Evolutionary conservation across 2,329 filamentous ascomycete genomes (phyloP).

Genomic region (Colletotrichum lindemuthianum): DNA sequence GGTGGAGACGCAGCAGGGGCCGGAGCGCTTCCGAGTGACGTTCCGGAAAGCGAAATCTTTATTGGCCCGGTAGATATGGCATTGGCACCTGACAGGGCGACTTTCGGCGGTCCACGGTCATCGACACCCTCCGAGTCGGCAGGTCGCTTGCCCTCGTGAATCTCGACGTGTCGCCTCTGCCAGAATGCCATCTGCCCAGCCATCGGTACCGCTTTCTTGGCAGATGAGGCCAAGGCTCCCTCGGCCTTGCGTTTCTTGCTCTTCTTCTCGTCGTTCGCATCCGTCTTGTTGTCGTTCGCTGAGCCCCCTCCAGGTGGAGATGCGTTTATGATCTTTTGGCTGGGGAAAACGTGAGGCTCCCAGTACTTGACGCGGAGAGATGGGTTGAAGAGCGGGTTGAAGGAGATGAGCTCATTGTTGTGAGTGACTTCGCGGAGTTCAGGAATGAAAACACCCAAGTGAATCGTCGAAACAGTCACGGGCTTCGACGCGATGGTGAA

Average conservation of each 20-base stretch:
- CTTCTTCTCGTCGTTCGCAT: conserved; percentile 47
- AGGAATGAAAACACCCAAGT: conserved; percentile 86
- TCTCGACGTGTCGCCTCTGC: conserved; percentile 56
- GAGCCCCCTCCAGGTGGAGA: conserved; percentile 55
- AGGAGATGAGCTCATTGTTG: conserved; percentile 71
- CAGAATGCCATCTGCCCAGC: conserved; percentile 56
- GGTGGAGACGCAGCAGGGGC: neutral
- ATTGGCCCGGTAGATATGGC: conserved; percentile 37
- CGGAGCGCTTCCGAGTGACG: conserved; percentile 14
- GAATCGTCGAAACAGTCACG: conserved; percentile 78
- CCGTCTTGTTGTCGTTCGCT: conserved; percentile 49
- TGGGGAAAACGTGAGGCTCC: conserved; percentile 78
- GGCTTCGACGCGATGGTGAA: conserved; percentile 82
- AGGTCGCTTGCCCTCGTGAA: conserved; percentile 42
- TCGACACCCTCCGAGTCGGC: conserved; percentile 6
- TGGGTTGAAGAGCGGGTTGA: conserved; percentile 76
- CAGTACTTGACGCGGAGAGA: conserved; percentile 78
- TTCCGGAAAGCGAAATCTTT: conserved; percentile 45
- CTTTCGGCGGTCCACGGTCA: conserved; percentile 36
- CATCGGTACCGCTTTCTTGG: conserved; percentile 54
- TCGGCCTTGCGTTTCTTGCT: conserved; percentile 67
- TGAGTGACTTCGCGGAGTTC: conserved; percentile 68
- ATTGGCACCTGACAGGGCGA: conserved; percentile 31
- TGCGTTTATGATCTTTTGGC: conserved; percentile 68
- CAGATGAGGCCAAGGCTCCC: conserved; percentile 40